Percentiles rank a stretch among this genome's conserved stretches.
These are phyloP conservation scores for Escovopsis sp. DNA, from an alignment of 2,329 filamentous ascomycete genomes.

Conservation along the genomic window DNA sequence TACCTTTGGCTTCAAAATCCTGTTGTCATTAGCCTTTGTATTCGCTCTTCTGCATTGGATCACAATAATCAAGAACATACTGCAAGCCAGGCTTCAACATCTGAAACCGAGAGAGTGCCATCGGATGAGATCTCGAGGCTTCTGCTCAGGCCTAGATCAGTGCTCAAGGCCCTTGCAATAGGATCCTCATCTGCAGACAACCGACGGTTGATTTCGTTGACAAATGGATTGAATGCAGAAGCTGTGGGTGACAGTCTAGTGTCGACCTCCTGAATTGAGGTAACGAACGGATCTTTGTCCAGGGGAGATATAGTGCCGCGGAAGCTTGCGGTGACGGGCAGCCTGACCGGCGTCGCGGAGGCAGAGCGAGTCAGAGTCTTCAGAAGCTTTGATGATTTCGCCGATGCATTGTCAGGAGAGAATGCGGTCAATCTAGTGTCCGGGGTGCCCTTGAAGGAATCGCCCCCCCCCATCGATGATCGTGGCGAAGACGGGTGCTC, in stretches of 20 bases:
- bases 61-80: slow-evolving; percentile 19
- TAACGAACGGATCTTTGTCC: slow-evolving; percentile 42
- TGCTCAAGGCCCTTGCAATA: slow-evolving; percentile 27
- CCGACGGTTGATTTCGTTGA: slow-evolving; percentile 7
- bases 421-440: slow-evolving; percentile 50
- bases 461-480: slow-evolving; percentile 35
- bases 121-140: slow-evolving; percentile 27
- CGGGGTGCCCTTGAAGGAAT: slow-evolving; percentile 48
- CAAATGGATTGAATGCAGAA: slow-evolving; percentile 41
- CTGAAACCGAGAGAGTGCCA: slow-evolving; percentile 16
- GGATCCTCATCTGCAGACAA: slow-evolving; percentile 11
- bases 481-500: slow-evolving; percentile 35
- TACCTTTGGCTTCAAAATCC: slow-evolving; percentile 23
- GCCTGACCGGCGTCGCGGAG: slow-evolving; percentile 16
- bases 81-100: slow-evolving; percentile 29
- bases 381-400: slow-evolving; percentile 26
- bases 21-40: slow-evolving; percentile 9
- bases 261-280: slow-evolving; percentile 17
- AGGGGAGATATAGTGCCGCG: slow-evolving; percentile 11
- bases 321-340: slow-evolving; percentile 12
- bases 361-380: slow-evolving; percentile 17
- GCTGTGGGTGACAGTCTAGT: slow-evolving; percentile 49
- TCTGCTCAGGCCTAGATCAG: slow-evolving; percentile 30
- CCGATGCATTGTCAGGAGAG: slow-evolving; percentile 42
- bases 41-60: slow-evolving; percentile 5